These are phyloP conservation scores for Trichosanthes truncata DNA, from an alignment of 306 rosid species.

Conservation along the genomic window DNA sequence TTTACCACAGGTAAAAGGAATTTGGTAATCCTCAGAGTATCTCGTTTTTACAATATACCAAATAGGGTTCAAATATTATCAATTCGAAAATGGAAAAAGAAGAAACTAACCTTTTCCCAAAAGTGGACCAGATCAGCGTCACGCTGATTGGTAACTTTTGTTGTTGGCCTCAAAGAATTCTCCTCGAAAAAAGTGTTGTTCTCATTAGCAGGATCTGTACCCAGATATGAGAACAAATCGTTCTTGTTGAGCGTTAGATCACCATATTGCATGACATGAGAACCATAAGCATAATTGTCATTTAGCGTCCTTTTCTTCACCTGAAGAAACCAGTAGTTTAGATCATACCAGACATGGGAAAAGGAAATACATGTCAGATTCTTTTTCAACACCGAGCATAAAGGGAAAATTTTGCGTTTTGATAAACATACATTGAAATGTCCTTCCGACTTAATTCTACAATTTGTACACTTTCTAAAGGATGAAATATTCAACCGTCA, in stretches of 20 bases:
- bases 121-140: constrained; percentile 97
- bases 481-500: background rate
- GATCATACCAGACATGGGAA: background rate
- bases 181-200: constrained; percentile 56
- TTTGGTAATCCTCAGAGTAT: background rate
- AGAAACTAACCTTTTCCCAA: constrained; percentile 72
- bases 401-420: background rate
- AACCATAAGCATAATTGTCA: constrained; percentile 50
- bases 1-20: background rate
- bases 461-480: background rate
- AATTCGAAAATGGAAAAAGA: constrained; percentile 6
- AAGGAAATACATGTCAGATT: background rate
- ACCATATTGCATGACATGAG: constrained; percentile 98
- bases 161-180: constrained; percentile 49
- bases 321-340: constrained; percentile 30
- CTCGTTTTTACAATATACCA: background rate
- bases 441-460: background rate
- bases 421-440: background rate
- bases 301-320: constrained; percentile 62
- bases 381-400: background rate
- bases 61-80: background rate
- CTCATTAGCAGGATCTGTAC: constrained; percentile 91
- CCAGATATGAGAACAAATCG: constrained; percentile 44
- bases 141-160: constrained; percentile 66
- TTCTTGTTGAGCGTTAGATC: constrained; percentile 39